Base-by-base conservation (phyloP, 2,329 filamentous ascomycete genomes). In the Pseudomassariella vexata region DNA sequence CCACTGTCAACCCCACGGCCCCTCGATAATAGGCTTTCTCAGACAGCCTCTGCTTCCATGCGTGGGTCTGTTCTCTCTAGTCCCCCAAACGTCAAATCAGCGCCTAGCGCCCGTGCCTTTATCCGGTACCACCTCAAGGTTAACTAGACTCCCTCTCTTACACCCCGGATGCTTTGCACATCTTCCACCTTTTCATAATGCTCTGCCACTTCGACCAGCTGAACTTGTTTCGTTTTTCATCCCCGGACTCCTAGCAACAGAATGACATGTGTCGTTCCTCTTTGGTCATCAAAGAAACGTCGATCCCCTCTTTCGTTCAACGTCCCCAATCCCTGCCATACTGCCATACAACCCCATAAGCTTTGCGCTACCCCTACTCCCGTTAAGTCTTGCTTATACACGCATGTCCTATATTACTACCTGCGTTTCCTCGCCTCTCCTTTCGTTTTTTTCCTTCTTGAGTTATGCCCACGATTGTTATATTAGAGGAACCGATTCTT, bases 281-380 rank as follows among this genome's bases (percentile, higher is more conserved):
- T 27, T 24, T 12, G 22, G 20, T 27, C 16, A 20, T 10, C 23
- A 26, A 15, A 25, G 23, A 25, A 15, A 24, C 23, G 24, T 24
- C 30, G 23, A 33, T 33, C 35, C 38, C 37, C 15, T 38, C 40
- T 24, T 35, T 35, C 23, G 20, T 35, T 38, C 34, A 33, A 40
- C 28, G 33, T 9, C 7, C n/a, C n/a, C 8, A 11, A 32, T 34
- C 17, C 26, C 27, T 39, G 23, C 32, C 26, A 27, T 28, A 35
- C 30, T 25, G 36, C 27, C 37, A 20, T 42, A 32, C 28, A 42
- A 19, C 35, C 36, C 33, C 32, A 40, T 46, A 41, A 46, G 40
- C 45, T 43, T 42, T 42, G 41, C 45, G 33, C 44, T 37, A 46
- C 44, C 36, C 30, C 38, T 27, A 16, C 36, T 30, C 26, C 30